Percentiles rank a stretch among this genome's conserved stretches.
phyloP scores from a whole-genome alignment of 2,329 filamentous ascomycete species.

The Xenoacremonium recifei region DNA sequence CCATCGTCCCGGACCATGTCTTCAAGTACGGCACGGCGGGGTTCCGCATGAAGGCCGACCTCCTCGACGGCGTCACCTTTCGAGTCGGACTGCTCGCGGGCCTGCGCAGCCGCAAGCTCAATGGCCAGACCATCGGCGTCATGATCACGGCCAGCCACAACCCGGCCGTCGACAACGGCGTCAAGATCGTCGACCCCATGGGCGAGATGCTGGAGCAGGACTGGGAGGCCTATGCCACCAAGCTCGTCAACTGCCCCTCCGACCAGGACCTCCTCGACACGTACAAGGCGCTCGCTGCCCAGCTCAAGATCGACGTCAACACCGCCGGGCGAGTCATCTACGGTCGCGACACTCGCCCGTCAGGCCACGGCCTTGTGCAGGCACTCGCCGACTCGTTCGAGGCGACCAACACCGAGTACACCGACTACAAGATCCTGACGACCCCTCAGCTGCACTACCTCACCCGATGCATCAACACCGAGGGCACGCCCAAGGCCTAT shows the following conservation, averaged over 20 bases:
- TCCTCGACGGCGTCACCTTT: slow-evolving; percentile 90
- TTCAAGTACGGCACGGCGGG: slow-evolving; percentile 68
- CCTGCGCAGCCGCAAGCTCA: slow-evolving; percentile 84
- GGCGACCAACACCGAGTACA: slow-evolving; percentile 70
- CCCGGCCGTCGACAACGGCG: slow-evolving; percentile 83
- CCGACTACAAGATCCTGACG: slow-evolving; percentile 88
- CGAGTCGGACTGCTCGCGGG: slow-evolving; percentile 87
- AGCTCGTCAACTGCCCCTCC: slow-evolving; percentile 78
- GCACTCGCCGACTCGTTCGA: slow-evolving; percentile 79
- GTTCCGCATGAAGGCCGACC: slow-evolving; percentile 69
- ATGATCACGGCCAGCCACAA: slow-evolving; percentile 97
- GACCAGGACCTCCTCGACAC: slow-evolving; percentile 73
- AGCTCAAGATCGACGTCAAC: slow-evolving; percentile 72
- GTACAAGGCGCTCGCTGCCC: slow-evolving; percentile 72
- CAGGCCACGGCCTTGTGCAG: slow-evolving; percentile 77
- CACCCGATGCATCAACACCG: slow-evolving; percentile 89
- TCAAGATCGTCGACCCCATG: slow-evolving; percentile 96
- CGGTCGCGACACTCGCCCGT: slow-evolving; percentile 89
- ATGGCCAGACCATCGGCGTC: slow-evolving; percentile 88
- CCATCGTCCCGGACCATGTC: slow-evolving; percentile 52
- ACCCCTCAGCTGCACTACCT: slow-evolving; percentile 98
- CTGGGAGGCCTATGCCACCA: slow-evolving; percentile 88
- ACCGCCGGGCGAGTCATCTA: slow-evolving; percentile 79
- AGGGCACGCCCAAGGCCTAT: slow-evolving; percentile 83
- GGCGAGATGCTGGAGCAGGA: slow-evolving; percentile 97